These are phyloP conservation scores for Centrapalus pauciflorus DNA, from an alignment of 129 eudicot genomes.

Conservation along the genomic window DNA sequence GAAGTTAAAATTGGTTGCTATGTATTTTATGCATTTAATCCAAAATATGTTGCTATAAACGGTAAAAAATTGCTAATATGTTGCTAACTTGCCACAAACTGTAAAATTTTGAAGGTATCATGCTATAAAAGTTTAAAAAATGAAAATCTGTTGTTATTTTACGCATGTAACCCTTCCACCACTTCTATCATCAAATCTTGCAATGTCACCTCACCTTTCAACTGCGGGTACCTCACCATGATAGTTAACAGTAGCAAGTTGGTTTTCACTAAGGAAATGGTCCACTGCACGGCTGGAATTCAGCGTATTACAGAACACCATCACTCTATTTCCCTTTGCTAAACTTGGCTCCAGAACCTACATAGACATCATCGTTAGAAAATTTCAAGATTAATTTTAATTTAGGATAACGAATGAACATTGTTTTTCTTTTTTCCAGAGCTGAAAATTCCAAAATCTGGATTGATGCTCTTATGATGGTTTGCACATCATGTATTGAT, in stretches of 20 bases:
- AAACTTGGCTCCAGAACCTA: slow-evolving; percentile 98
- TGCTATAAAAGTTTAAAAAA: no score
- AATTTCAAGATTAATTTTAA: background rate
- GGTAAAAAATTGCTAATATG: no score
- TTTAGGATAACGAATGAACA: background rate
- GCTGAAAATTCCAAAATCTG: background rate
- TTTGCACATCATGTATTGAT: background rate
- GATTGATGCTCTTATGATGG: background rate
- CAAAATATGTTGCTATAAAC: no score
- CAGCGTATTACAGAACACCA: slow-evolving; percentile 94
- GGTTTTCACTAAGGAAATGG: slow-evolving; percentile 76
- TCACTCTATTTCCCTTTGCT: slow-evolving; percentile 87
- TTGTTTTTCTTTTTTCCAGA: background rate
- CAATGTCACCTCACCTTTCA: slow-evolving; percentile 56
- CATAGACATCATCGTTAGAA: slow-evolving; percentile 2
- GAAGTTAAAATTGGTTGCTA: no score
- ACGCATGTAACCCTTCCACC: no score
- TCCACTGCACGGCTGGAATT: slow-evolving; percentile 97
- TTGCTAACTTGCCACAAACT: no score
- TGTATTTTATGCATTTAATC: no score
- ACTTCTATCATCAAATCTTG: no score
- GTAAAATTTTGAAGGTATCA: no score
- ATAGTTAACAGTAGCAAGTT: slow-evolving; percentile 86
- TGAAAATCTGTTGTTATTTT: no score
- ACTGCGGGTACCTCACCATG: slow-evolving; percentile 98